Base-by-base conservation (phyloP, 2,329 filamentous ascomycete species). In the Colletotrichum higginsianum region DNA sequence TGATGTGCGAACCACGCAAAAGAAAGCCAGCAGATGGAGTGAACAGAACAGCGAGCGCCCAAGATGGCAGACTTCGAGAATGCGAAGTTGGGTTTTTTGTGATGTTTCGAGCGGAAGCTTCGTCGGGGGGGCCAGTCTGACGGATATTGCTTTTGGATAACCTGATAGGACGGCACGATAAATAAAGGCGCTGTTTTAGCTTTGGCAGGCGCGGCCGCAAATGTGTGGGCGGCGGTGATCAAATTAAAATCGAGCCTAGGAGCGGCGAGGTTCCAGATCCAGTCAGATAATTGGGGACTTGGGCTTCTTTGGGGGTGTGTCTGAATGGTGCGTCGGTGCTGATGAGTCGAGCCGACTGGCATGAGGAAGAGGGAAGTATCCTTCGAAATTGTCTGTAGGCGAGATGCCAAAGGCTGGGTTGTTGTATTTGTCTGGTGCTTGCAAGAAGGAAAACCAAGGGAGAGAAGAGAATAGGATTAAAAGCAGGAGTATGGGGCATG, bases 21-120 rank as follows among this genome's bases (percentile, higher is more conserved):
- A 40, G n/a, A 50, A 40, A 6, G 7, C 52, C 61, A 26, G 61
- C 38, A 18, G 16, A 35, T 57, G 50, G 38, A 44, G 30, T 44
- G 38, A 44, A 21, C 30, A 42, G 38, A 44, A 18, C 8, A 26
- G 56, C 38, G 38, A 42, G 46, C 63, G 30, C 58, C 58, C 53
- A 68, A 71, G 68, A 71, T 63, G 68, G 68, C 58, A 71, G 68
- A 71, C 65, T 71, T 68, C 58, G 61, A 66, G 65, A 71, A 68
- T 68, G 68, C 38, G 65, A 58, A 40, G 58, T 67, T 63, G 57
- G 30, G 58, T 57, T 71, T 71, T 71, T 63, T 60, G 57, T 67
- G 68, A 64, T 67, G 64, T 71, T 71, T 71, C 68, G 68, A 58
- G 58, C 50, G 68, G 50, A 67, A 71, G 64, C 64, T 71, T 71